Conservation (phyloP, 306 rosid genomes). For the Corylus americana region DNA sequence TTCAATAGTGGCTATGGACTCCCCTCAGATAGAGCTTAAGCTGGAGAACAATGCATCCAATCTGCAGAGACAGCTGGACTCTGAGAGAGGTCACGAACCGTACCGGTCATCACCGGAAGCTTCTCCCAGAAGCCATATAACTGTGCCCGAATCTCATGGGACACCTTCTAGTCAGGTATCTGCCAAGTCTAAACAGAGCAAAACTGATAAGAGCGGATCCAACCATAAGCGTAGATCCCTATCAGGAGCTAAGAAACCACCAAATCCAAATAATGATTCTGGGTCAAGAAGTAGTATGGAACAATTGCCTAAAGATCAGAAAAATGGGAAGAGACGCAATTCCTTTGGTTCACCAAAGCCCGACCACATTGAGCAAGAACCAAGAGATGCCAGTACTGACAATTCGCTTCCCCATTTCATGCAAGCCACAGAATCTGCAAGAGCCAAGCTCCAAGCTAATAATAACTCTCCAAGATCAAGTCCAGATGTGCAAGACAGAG, state of each 20-base stretch:
- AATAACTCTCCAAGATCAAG: slow-evolving; percentile 84
- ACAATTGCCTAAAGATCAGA: slow-evolving; percentile 62
- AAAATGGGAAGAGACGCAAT: slow-evolving; percentile 60
- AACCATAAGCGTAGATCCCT: slow-evolving; percentile 41
- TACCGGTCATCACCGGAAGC: slow-evolving; percentile 59
- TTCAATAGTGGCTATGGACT: slow-evolving; percentile 35
- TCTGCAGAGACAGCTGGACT: slow-evolving; percentile 36
- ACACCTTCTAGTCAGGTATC: slow-evolving; percentile 95
- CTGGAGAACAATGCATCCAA: slow-evolving; percentile 44
- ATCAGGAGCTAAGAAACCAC: slow-evolving; percentile 61
- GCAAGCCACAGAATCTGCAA: slow-evolving; percentile 97
- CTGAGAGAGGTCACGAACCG: slow-evolving; percentile 39
- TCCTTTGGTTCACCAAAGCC: slow-evolving; percentile 71
- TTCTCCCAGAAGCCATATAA: slow-evolving; percentile 75
- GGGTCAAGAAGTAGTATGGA: slow-evolving; percentile 59
- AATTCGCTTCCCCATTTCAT: slow-evolving; percentile 82
- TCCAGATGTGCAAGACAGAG: slow-evolving; percentile 86
- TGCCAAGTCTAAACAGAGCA: slow-evolving; percentile 44
- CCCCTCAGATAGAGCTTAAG: slow-evolving; percentile 35
- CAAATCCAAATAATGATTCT: slow-evolving; percentile 54
- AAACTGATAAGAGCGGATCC: slow-evolving; percentile 55
- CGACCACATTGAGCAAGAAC: slow-evolving; percentile 66
- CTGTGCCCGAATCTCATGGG: slow-evolving; percentile 79
- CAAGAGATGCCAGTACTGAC: slow-evolving; percentile 57
- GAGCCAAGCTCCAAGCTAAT: slow-evolving; percentile 74